These are phyloP conservation scores for Penicillium verhagenii DNA, from an alignment of 495 filamentous ascomycete genomes.

Conservation along the genomic window DNA sequence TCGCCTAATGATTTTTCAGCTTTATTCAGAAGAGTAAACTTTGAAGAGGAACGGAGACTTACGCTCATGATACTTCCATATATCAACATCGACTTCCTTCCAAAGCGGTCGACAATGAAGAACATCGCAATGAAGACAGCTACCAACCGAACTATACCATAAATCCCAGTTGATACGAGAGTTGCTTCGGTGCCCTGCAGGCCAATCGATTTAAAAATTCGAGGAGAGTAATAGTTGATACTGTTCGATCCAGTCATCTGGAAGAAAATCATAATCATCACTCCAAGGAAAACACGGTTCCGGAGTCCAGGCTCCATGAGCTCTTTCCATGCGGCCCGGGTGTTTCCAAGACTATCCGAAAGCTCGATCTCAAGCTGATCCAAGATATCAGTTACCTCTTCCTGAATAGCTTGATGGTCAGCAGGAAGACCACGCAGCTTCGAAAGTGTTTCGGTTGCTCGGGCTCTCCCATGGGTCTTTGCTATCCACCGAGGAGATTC, in stretches of 20 bases:
- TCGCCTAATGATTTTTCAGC: not conserved
- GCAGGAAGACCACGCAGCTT: slow-evolving; percentile 14
- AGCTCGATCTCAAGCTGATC: slow-evolving; percentile 13
- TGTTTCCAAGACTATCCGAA: slow-evolving; percentile 18
- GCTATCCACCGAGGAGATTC: slow-evolving; percentile 60
- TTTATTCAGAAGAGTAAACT: too few relatives aligned
- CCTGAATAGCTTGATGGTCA: slow-evolving; percentile 15
- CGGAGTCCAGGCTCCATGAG: slow-evolving; percentile 7
- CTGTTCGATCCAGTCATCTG: slow-evolving; percentile 17
- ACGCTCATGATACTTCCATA: not conserved
- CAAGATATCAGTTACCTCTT: slow-evolving; percentile 10
- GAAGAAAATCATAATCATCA: slow-evolving; percentile 42
- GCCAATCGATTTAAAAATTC: slow-evolving; percentile 23
- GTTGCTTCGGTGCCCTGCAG: slow-evolving; percentile 10
- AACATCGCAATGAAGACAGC: slow-evolving; percentile 16
- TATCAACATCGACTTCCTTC: slow-evolving; percentile 13
- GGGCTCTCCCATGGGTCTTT: slow-evolving; percentile 7
- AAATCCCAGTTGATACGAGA: slow-evolving; percentile 20
- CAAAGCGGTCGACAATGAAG: slow-evolving; percentile 21
- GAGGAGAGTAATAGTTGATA: slow-evolving; percentile 26
- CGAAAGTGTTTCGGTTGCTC: slow-evolving; percentile 6
- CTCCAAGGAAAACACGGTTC: slow-evolving; percentile 27
- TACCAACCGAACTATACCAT: slow-evolving; percentile 16
- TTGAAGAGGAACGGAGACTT: not conserved
- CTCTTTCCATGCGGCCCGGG: slow-evolving; percentile 26